Percentiles rank a stretch among this genome's conserved stretches.
These are phyloP conservation scores for Fusarium sp. DNA, from an alignment of 2,329 filamentous ascomycete species.

Conservation along the genomic window DNA sequence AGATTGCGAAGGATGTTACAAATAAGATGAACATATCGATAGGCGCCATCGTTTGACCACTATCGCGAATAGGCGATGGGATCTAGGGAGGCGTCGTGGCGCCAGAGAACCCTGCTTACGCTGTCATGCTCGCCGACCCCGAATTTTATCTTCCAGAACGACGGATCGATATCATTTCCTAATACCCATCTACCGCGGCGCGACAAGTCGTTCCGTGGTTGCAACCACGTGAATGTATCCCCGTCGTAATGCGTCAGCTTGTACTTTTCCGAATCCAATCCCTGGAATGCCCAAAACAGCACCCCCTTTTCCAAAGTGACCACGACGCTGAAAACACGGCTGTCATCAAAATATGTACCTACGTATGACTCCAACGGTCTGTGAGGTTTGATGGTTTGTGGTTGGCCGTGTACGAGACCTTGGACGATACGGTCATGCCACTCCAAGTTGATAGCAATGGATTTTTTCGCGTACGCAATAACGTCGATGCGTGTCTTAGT, in stretches of 20 bases:
- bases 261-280: neutral
- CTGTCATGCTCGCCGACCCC: neutral
- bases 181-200: neutral
- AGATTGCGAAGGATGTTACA: rapidly evolving
- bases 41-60: neutral
- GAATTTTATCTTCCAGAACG: neutral
- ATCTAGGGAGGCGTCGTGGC: neutral
- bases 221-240: neutral
- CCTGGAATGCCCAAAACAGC: neutral
- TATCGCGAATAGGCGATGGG: neutral
- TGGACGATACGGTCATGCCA: neutral
- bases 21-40: rapidly evolving
- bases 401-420: neutral
- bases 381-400: neutral
- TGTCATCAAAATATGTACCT: neutral
- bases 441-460: neutral
- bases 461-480: too few relatives aligned
- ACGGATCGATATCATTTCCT: neutral
- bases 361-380: neutral
- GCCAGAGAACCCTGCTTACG: neutral
- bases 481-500: neutral
- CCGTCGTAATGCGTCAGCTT: neutral
- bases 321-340: neutral
- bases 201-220: neutral
- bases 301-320: neutral